Conservation (phyloP, 345 rosid species). For the Gossypium australe region DNA sequence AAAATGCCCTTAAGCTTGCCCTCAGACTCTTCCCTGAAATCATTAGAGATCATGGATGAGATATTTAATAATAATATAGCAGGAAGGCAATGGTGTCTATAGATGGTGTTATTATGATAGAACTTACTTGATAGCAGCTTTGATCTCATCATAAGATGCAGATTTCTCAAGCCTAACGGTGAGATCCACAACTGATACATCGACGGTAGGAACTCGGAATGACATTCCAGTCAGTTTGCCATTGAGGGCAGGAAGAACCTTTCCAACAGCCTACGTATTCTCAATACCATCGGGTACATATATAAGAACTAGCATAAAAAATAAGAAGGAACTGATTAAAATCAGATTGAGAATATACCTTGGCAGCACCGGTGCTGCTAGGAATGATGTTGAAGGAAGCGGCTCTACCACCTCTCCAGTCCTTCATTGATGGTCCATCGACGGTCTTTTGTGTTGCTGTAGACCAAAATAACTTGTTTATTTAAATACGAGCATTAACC, state of each 20-base stretch:
- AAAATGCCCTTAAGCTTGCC: constrained; percentile 1
- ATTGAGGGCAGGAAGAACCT: constrained; percentile 3
- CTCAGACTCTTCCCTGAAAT: constrained; percentile 1
- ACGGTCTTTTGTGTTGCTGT: constrained; percentile 96
- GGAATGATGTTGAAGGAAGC: constrained; percentile 97
- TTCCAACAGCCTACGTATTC: neutral
- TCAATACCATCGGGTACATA: neutral
- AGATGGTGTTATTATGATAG: neutral
- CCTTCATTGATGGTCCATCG: constrained; percentile 91
- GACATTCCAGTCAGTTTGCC: constrained; percentile 1
- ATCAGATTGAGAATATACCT: constrained; percentile 29
- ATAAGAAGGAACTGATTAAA: neutral
- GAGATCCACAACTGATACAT: neutral
- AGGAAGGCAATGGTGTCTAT: neutral
- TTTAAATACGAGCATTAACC: neutral
- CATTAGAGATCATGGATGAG: neutral
- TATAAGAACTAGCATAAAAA: too few species aligned
- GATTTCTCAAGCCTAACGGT: neutral
- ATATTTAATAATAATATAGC: neutral
- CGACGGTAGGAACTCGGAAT: neutral
- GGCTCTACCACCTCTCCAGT: constrained; percentile 99
- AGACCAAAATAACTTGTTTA: neutral
- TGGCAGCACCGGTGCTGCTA: constrained; percentile 95
- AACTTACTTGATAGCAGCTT: neutral
- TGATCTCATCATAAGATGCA: neutral